Base-by-base conservation (phyloP, 306 rosid species). In the Alnus glutinosa region DNA sequence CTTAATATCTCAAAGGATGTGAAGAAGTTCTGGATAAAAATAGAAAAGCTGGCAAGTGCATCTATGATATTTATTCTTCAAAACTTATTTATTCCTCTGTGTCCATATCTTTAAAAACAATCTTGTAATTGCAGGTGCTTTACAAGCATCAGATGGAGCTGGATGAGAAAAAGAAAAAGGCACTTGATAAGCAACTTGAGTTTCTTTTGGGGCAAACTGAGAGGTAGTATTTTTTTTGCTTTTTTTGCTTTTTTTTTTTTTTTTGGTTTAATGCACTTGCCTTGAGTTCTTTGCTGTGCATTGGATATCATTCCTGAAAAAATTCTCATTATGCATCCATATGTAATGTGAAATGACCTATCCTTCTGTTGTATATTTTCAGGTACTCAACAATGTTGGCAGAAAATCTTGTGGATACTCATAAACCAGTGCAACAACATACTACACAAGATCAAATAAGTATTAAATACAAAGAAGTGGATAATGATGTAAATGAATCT, bases 301-400 rank as follows among this genome's bases (percentile, higher is more conserved):
- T 34, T 67, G 58, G 19, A 5, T 44, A 30, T 48, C 2, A 36
- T 1, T 19, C 67, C 55, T 57, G 39, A 37, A 34, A 12, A 67
- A 51, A 44, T 81, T 85, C 71, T 76, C 61, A 50, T 52, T 32
- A 34, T 62, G 52, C 47, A 50, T 30, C 36, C 49, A 77, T 23
- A 1, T 19, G 70, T 37, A n/a, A 75, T 50, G 62, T 73, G 51
- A 55, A 37, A 59, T 80, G 74, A 34, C 54, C 73, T 55, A 78
- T 39, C 70, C 47, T 82, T 81, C 51, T 75, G 52, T 71, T 36
- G 70, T 76, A 55, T 85, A 77, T 73, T 81, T 80, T 80, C 80
- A 95, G 98, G 91, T 95, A 95, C 86, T 95, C 98, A 54, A 91
- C 98, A 70, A 92, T 95, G 98, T 86, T 95, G 85, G 98, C 98